Evolutionary conservation across 139 green algal genomes (phyloP).

Genomic region (Desmodesmus armatus): DNA sequence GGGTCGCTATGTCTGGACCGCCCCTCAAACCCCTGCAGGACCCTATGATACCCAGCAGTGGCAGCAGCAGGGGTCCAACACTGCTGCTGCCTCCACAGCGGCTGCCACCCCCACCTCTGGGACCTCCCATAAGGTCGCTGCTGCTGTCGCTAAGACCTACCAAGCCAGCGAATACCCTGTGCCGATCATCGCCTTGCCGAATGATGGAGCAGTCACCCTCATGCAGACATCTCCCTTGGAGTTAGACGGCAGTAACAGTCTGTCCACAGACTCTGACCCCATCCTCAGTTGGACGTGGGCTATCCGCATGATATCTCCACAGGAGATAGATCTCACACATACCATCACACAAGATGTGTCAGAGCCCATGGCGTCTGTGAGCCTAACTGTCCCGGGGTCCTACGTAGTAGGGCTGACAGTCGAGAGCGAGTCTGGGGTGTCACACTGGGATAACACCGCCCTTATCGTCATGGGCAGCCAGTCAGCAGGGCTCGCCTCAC

Average conservation of each 20-base stretch:
- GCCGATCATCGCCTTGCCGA: conserved; percentile 25
- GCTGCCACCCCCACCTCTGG: no score
- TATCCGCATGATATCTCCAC: conserved; percentile 20
- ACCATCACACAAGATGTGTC: conserved; percentile 6
- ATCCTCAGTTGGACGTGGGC: conserved; percentile 16
- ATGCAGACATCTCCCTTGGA: neutral
- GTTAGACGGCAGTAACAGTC: conserved; percentile 22
- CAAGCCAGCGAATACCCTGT: conserved; percentile 39
- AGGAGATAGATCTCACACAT: conserved; percentile 14
- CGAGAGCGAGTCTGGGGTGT: neutral
- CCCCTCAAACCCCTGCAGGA: no score
- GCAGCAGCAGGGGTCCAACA: neutral
- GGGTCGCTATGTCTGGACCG: no score
- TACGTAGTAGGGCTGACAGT: conserved; percentile 41
- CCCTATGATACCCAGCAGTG: neutral
- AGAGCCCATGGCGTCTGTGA: conserved; percentile 18
- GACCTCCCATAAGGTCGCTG: no score
- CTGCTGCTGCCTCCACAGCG: no score
- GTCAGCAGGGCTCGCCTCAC: no score
- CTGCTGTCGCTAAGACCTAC: no score
- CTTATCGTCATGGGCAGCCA: no score
- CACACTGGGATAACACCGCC: conserved; percentile 43
- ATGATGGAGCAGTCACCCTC: conserved; percentile 1
- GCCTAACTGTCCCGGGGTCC: conserved; percentile 27
- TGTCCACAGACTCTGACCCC: neutral